Evolutionary conservation across 306 rosid genomes (phyloP).

Genomic region (Betula pendula): DNA sequence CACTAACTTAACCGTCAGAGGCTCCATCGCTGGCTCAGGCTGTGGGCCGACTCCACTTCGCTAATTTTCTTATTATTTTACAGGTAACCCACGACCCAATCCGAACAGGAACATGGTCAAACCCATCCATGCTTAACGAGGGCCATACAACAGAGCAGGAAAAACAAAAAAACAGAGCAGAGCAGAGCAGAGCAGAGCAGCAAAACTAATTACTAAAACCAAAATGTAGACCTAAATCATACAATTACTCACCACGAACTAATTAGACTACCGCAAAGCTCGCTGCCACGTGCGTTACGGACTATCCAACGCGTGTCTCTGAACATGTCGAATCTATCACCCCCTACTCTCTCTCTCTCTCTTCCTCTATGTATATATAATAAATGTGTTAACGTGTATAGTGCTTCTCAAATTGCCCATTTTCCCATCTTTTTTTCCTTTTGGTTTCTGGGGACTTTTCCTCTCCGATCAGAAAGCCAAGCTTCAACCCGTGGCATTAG

Average conservation of each 20-base stretch:
- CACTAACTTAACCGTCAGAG: too few relatives aligned
- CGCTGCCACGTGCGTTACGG: constrained; percentile 27
- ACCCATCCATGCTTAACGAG: too few relatives aligned
- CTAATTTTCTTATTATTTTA: too few relatives aligned
- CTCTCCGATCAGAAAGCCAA: not conserved
- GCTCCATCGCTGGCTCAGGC: too few relatives aligned
- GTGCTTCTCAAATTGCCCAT: not conserved
- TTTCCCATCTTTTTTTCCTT: constrained; percentile 7
- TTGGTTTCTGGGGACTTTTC: constrained; percentile 18
- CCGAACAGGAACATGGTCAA: too few relatives aligned
- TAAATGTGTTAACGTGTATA: not conserved
- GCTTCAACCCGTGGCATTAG: not conserved
- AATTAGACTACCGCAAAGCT: constrained; percentile 5
- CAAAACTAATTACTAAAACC: not conserved
- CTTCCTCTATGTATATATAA: not conserved
- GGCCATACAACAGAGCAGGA: too few relatives aligned
- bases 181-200: too few relatives aligned
- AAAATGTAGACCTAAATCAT: not conserved
- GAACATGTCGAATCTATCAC: constrained; percentile 27
- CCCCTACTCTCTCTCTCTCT: constrained; percentile 1
- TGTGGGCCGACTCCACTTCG: too few relatives aligned
- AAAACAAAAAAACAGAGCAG: too few relatives aligned
- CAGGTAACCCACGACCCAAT: too few relatives aligned
- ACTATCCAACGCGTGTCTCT: constrained; percentile 39
- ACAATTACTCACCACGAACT: not conserved